Conservation (phyloP, 192 early-diverging fungal species). For the Obelidium mucronatum region DNA sequence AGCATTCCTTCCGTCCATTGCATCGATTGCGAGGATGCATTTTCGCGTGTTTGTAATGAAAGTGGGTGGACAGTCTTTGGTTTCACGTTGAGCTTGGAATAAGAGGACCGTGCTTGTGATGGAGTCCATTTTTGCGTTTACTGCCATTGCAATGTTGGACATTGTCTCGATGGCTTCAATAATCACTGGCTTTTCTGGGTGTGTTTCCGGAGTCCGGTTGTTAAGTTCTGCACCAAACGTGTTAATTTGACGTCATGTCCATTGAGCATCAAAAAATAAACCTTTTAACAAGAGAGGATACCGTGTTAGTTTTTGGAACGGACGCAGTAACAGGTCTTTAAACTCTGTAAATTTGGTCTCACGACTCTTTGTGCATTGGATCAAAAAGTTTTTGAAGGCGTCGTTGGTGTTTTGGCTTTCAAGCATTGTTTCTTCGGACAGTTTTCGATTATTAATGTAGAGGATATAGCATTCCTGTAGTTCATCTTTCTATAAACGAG, state of each 20-base stretch:
- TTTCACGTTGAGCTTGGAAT: constrained; percentile 60
- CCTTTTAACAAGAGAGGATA: constrained; percentile 56
- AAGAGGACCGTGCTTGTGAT: constrained; percentile 56
- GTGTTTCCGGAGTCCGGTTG: constrained; percentile 53
- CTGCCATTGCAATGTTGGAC: constrained; percentile 48
- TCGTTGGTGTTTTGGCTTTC: constrained; percentile 46
- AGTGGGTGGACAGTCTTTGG: constrained; percentile 61
- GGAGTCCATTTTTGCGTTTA: constrained; percentile 62
- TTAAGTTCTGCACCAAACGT: constrained; percentile 46
- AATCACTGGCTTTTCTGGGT: constrained; percentile 56
- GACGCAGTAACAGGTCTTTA: constrained; percentile 48
- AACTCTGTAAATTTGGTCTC: constrained; percentile 35
- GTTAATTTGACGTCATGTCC: neutral
- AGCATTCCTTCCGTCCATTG: constrained; percentile 34
- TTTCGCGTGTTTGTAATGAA: constrained; percentile 54
- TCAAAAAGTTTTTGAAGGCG: constrained; percentile 38
- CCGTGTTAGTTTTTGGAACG: constrained; percentile 53
- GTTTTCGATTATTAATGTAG: constrained; percentile 51
- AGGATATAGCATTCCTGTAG: constrained; percentile 41
- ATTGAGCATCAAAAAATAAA: neutral
- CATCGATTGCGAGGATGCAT: constrained; percentile 56
- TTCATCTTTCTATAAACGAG: constrained; percentile 43
- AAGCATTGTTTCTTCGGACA: constrained; percentile 51
- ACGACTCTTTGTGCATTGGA: constrained; percentile 21
- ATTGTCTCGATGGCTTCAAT: constrained; percentile 52